These are phyloP conservation scores for Xylaria sp. DNA, from an alignment of 2,329 filamentous ascomycete species.

Conservation along the genomic window DNA sequence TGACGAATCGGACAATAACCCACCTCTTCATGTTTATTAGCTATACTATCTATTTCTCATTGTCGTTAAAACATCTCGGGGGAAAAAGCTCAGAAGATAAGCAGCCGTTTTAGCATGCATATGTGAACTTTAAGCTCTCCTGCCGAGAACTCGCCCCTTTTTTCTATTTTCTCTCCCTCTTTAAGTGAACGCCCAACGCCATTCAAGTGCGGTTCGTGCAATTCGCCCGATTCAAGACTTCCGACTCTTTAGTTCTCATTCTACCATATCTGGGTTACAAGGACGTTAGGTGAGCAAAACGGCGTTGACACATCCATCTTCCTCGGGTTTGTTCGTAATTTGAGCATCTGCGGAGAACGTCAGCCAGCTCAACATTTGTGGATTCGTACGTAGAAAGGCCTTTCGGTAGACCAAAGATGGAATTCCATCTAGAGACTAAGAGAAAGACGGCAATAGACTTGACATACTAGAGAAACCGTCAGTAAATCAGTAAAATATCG, in stretches of 20 bases:
- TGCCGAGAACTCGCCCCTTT: neutral
- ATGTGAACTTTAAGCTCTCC: neutral
- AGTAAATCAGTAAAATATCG: neutral
- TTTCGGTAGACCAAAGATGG: neutral
- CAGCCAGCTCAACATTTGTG: constrained; percentile 9
- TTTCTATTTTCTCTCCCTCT: constrained; percentile 1
- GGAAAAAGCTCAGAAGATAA: neutral
- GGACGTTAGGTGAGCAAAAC: constrained; percentile 45
- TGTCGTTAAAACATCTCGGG: neutral
- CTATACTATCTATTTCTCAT: constrained; percentile 9
- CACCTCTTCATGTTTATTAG: neutral
- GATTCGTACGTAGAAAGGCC: neutral
- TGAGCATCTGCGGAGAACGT: constrained; percentile 41
- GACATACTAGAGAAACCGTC: constrained; percentile 22
- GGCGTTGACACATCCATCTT: constrained; percentile 54
- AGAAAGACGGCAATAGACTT: neutral
- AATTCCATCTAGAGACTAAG: neutral
- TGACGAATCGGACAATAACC: neutral
- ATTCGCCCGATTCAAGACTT: neutral
- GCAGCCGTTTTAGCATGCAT: neutral
- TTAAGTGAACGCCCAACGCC: constrained; percentile 31
- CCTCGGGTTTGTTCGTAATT: constrained; percentile 61
- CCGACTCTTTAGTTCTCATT: neutral
- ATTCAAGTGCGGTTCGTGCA: constrained; percentile 15
- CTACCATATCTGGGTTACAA: neutral